These are phyloP conservation scores for Trypanosoma melophagium DNA, from an alignment of 208 protist genomes.

Conservation along the genomic window DNA sequence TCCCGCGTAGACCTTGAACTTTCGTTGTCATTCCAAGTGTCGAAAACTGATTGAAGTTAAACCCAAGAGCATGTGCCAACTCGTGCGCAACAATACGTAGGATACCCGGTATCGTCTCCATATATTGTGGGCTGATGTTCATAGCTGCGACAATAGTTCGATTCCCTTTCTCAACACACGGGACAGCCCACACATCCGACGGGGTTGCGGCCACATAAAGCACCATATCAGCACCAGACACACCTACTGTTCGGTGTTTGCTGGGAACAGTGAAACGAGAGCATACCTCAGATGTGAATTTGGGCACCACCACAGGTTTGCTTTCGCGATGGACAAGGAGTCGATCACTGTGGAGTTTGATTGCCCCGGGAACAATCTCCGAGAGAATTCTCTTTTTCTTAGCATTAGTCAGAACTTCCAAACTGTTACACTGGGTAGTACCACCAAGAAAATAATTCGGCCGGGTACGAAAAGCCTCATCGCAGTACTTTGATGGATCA, in stretches of 20 bases:
- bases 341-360: conserved; percentile 17
- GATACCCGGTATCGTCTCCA: conserved; percentile 3
- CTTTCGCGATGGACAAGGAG: conserved; percentile 14
- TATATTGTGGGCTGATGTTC: conserved; percentile 45
- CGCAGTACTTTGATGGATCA: background rate
- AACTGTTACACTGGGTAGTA: background rate
- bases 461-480: background rate
- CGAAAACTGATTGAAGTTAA: background rate
- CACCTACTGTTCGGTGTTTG: conserved; percentile 2
- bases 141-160: conserved; percentile 39
- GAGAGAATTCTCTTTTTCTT: conserved; percentile 12
- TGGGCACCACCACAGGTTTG: background rate
- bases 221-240: conserved; percentile 21
- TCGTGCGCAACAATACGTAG: conserved; percentile 51
- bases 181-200: conserved; percentile 18
- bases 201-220: conserved; percentile 26
- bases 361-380: conserved; percentile 10
- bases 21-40: conserved; percentile 1
- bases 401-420: background rate
- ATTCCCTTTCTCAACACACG: conserved; percentile 30
- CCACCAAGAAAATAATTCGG: background rate
- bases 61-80: conserved; percentile 72
- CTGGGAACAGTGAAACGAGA: conserved; percentile 16
- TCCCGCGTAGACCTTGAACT: conserved; percentile 9
- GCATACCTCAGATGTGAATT: background rate